Evolutionary conservation across 176 grass and related monocot genomes (phyloP).

Genomic region (maize (Zea mays)): Zm-B73-REFERENCE-NAM-5.0 NC_050101.1:153487001-153487500

Average conservation of each 20-base stretch:
- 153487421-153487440: background rate
- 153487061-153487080: slow-evolving; percentile 53
- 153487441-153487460: background rate
- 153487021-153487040: slow-evolving; percentile 90
- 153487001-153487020: slow-evolving; percentile 91
- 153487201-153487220: background rate
- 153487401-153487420: background rate
- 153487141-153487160: background rate
- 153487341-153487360: too few species aligned
- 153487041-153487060: slow-evolving; percentile 86
- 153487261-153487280: slow-evolving; percentile 3
- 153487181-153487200: background rate
- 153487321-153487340: too few species aligned
- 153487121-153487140: slow-evolving; percentile 8
- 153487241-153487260: background rate
- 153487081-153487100: slow-evolving; percentile 52
- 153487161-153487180: background rate
- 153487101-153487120: slow-evolving; percentile 42
- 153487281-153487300: background rate
- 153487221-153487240: background rate
- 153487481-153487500: background rate
- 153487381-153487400: background rate
- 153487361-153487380: background rate
- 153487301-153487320: background rate
- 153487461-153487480: background rate